Evolutionary conservation across 208 protist genomes (phyloP).

Genomic region (Leishmania mexicana): DNA sequence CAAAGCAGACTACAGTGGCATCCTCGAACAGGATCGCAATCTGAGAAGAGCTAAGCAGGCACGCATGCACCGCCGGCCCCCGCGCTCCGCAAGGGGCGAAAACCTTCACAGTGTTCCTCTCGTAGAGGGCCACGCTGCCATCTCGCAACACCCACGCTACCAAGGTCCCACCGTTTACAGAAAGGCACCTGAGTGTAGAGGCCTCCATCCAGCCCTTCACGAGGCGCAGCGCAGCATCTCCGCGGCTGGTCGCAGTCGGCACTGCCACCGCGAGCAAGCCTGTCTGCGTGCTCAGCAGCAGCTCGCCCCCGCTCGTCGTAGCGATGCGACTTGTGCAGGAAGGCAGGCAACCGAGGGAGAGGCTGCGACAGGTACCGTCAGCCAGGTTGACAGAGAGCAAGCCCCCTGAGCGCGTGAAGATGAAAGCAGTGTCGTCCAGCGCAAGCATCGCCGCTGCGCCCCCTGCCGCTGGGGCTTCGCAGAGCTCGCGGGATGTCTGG

Average conservation of each 20-base stretch:
- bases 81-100: background rate
- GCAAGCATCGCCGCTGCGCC: constrained; percentile 3
- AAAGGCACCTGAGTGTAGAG: constrained; percentile 18
- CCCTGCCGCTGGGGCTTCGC: background rate
- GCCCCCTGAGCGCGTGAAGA: constrained; percentile 13
- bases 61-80: constrained; percentile 16
- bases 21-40: constrained; percentile 21
- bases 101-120: background rate
- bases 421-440: constrained; percentile 2
- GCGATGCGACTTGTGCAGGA: background rate
- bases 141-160: constrained; percentile 24
- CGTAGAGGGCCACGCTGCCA: constrained; percentile 18
- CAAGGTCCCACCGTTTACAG: background rate
- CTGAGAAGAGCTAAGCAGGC: constrained; percentile 8
- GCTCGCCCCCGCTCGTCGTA: background rate
- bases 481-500: constrained; percentile 1
- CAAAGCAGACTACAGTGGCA: constrained; percentile 12
- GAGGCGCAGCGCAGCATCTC: background rate
- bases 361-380: background rate
- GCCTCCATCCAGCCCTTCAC: constrained; percentile 18
- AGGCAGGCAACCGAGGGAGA: background rate
- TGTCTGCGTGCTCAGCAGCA: constrained; percentile 8
- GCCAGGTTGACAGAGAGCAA: constrained; percentile 8
- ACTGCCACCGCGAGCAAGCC: constrained; percentile 13
- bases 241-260: background rate